Evolutionary conservation across 495 filamentous ascomycete genomes (phyloP).

Genomic region (Daldinia concentrica): DNA sequence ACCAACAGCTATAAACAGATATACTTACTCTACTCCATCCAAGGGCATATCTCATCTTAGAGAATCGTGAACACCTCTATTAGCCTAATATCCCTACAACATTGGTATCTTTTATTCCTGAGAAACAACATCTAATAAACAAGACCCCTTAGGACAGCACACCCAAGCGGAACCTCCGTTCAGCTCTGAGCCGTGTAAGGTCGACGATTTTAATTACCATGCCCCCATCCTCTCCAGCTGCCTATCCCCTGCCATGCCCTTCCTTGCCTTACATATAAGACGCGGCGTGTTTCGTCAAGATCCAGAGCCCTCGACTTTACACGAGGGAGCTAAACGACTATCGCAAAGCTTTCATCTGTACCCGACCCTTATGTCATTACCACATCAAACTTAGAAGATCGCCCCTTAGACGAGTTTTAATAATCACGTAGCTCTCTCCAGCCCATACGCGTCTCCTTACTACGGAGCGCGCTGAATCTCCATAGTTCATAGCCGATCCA

Average conservation of each 20-base stretch:
- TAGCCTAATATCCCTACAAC: neutral
- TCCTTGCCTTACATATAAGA: neutral
- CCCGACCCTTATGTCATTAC: neutral
- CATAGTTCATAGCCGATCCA: neutral
- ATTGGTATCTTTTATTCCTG: constrained; percentile 5
- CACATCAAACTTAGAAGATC: neutral
- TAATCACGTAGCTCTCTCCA: neutral
- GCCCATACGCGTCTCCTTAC: neutral
- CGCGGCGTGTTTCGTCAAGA: neutral
- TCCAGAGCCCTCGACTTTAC: neutral
- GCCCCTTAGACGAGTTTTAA: neutral
- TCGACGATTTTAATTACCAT: neutral
- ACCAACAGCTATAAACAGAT: neutral
- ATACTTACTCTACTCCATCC: neutral
- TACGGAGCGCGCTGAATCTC: neutral
- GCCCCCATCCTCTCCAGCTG: neutral
- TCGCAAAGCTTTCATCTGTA: neutral
- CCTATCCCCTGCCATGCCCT: neutral
- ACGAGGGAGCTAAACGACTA: neutral
- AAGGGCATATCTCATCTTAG: neutral
- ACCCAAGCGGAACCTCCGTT: neutral
- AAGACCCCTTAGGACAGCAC: neutral
- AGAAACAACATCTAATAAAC: constrained; percentile 1
- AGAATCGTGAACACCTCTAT: neutral
- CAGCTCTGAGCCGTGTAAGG: neutral